Evolutionary conservation across 2,329 filamentous ascomycete genomes (phyloP), one percentile per base, ranked within the genome.

Genomic region (Canariomyces notabilis): DNA sequence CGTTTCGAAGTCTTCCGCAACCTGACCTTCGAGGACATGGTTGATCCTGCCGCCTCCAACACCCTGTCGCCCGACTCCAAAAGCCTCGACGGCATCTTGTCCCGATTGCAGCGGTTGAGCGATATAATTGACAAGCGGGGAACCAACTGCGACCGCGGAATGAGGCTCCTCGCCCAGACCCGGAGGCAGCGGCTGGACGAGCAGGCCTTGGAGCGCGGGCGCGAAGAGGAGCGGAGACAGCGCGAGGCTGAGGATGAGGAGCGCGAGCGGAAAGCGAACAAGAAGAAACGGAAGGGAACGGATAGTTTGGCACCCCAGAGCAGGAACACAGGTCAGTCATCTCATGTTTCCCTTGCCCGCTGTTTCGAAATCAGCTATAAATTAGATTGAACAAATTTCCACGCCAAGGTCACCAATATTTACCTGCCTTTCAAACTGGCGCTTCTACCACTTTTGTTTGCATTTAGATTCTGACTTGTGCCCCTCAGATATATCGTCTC

Each of bases 211-310:
- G 67, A 71, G 50, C 61, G 66, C 49, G 68, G 75, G 33, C 64
- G 70, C 37, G 73, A 80, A 45, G 75, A 77, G 31, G 72, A 74
- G 59, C 69, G 68, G 43, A 62, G 60, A 67, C 76, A 62, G 72
- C 57, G 71, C 62, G 62, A 72, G 64, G 59, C 72, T 43, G 73
- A 65, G 21, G 76, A 78, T 36, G 71, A 71, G 50, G 65, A 66
- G 50, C 58, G 63, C 38, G 71, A 73, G 42, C 65, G 68, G 18
- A 79, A 79, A 58, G 68, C 73, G 19, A 89, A 90, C 64, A 76
- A 85, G 54, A 89, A 87, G 74, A 89, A 87, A 71, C 82, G 86
- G 63, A 89, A 89, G 67, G 86, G 84, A 19, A 71, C 78, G 6
- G 80, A 83, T 48, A 72, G 65, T 44, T 68, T 77, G 23, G 72